Base-by-base conservation (phyloP, 139 green algal genomes). In the Chara braunii region DNA sequence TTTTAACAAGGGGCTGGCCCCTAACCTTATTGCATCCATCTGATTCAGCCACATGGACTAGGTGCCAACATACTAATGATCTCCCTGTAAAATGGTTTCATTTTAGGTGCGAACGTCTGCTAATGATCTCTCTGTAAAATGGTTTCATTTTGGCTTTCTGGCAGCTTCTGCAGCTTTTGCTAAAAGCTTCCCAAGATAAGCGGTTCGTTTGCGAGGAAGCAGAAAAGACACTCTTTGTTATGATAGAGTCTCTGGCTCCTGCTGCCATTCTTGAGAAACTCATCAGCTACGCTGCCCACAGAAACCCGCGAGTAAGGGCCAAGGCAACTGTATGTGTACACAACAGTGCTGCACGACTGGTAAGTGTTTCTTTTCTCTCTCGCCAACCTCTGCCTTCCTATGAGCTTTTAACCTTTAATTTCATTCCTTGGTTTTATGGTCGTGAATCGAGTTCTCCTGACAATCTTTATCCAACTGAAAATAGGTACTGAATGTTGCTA, bases 121-220 rank as follows among this genome's bases (percentile, higher is more conserved):
- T n/a, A n/a, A n/a, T n/a, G n/a, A n/a, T n/a, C n/a, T n/a, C n/a
- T n/a, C n/a, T n/a, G n/a, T n/a, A n/a, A n/a, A n/a, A n/a, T n/a
- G n/a, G n/a, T n/a, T n/a, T n/a, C n/a, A n/a, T n/a, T n/a, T n/a
- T n/a, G n/a, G n/a, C n/a, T n/a, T n/a, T n/a, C n/a, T n/a, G n/a
- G 60, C 60, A 70, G 60, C 60, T 70, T 68, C 60, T 68, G 3
- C 60, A 70, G 11, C 32, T 70, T 28, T 30, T 70, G n/a, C 5
- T 70, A 51, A 70, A 70, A 37, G 60, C 60, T 5, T 70, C 60
- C 23, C 45, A 70, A 68, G 60, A 70, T 31, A 70, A 70, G 60
- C 42, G 43, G 50, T 70, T 70, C 64, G 60, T 70, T 26, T 60
- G 45, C 48, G 60, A 60, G 50, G 60, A 70, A 11, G 60, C 48